Conservation (phyloP, 352 stramenopile genomes). For the Peronosclerospora sorghi region DNA sequence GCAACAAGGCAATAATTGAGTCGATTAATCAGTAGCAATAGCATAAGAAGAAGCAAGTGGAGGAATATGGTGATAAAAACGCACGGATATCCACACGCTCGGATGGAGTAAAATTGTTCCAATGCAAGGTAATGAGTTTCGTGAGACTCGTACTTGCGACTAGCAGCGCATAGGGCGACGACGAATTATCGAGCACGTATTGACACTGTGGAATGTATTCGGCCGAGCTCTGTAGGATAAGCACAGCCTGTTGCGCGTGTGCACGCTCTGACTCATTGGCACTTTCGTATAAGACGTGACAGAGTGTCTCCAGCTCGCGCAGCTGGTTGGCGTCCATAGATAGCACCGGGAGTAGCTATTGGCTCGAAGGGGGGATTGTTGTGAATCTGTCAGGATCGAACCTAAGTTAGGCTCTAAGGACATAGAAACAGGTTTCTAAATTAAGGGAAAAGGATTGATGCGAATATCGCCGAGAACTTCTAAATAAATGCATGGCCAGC, state of each 20-base stretch:
- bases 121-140: slow-evolving; percentile 96
- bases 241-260: slow-evolving; percentile 73
- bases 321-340: slow-evolving; percentile 80
- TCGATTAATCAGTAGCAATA: too few relatives aligned
- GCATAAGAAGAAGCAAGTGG: neutral
- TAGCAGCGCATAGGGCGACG: slow-evolving; percentile 91
- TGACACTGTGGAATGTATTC: slow-evolving; percentile 98
- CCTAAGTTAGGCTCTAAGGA: too few relatives aligned
- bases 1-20: too few relatives aligned
- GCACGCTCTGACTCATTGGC: slow-evolving; percentile 56
- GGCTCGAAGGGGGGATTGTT: too few relatives aligned
- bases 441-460: too few relatives aligned
- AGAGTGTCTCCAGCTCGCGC: slow-evolving; percentile 69
- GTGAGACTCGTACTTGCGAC: slow-evolving; percentile 94
- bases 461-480: too few relatives aligned
- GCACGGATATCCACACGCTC: slow-evolving; percentile 90
- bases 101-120: slow-evolving; percentile 84
- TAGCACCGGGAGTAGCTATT: too few relatives aligned
- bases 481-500: too few relatives aligned
- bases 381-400: too few relatives aligned
- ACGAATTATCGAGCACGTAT: slow-evolving; percentile 96
- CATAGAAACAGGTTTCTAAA: too few relatives aligned
- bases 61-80: too few relatives aligned
- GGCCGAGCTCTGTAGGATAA: slow-evolving; percentile 84
- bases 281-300: slow-evolving; percentile 69